Base-by-base conservation (phyloP, 2,329 filamentous ascomycete species). In the Aureobasidium lini region DNA sequence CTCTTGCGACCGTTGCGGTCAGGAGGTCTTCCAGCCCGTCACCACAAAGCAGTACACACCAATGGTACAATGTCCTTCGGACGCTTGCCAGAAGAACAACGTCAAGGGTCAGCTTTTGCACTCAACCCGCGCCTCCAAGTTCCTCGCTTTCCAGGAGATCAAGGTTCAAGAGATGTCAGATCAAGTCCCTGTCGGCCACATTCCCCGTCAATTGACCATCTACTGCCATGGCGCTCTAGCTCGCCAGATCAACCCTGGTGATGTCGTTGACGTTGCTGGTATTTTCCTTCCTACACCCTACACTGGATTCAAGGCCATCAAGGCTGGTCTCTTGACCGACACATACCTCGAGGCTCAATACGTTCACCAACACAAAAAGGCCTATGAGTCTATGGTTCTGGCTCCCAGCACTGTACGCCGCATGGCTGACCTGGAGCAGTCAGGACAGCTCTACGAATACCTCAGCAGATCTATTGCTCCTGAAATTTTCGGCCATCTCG, bases 161-260 rank as follows among this genome's bases (percentile, higher is more conserved):
- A 97, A 97, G 77, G 91, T 99, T 60, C 94, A 99, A 75, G 94
- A 99, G 72, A 90, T 97, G 85, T 91, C 94, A n/a, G 94, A 99
- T 72, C 94, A 99, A 73, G 94, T 99, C 0, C 94, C 94, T 7
- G 95, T 99, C 64, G 94, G 94, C 53, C 94, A 99, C 71, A 99
- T 99, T 67, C 94, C 94, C 34, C 85, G 94, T 61, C 90, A 90
- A 60, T 77, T 99, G 63, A 97, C 93, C 0, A 79, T 99, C 23
- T 84, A 95, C 68, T 96, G 91, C 73, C 88, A 95, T 69, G 94
- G 94, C 62, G 89, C 85, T 62, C 81, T 95, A 11, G 90, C 93
- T 32, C 83, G 94, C 61, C 86, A 90, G 67, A 84, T 97, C 69
- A 97, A 90, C 71, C 94, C 94, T 2, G 94, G 94, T 64, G 94